phyloP scores from a whole-genome alignment of 164 flowering plant genomes.

The Santalum album region DNA sequence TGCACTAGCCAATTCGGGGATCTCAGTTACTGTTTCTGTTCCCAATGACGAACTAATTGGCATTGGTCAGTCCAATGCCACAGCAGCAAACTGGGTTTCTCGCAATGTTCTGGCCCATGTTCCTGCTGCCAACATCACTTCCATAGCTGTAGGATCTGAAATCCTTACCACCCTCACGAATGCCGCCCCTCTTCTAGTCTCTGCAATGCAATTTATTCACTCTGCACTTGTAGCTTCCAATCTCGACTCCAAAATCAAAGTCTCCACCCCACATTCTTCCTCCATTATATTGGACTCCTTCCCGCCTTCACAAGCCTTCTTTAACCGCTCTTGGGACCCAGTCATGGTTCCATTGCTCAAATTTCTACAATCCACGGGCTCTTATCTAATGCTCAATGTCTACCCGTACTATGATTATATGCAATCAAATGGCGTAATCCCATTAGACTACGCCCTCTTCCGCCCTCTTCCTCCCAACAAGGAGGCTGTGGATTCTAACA shows the following conservation, averaged over 20 bases:
- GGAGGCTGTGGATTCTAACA: constrained; percentile 83
- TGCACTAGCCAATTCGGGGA: constrained; percentile 77
- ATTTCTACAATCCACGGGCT: constrained; percentile 61
- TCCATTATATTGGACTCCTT: constrained; percentile 75
- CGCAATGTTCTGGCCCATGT: constrained; percentile 61
- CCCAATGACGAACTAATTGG: constrained; percentile 78
- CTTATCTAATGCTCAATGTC: constrained; percentile 74
- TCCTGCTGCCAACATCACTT: constrained; percentile 78
- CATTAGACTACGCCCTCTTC: constrained; percentile 77
- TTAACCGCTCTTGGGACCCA: constrained; percentile 66
- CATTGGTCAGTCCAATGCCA: constrained; percentile 83
- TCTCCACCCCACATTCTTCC: constrained; percentile 75
- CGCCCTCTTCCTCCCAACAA: constrained; percentile 73
- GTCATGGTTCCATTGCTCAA: constrained; percentile 62
- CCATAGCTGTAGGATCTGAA: constrained; percentile 82
- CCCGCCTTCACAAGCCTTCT: constrained; percentile 89
- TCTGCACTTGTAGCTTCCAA: constrained; percentile 75
- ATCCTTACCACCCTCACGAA: constrained; percentile 67
- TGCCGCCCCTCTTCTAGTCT: constrained; percentile 77
- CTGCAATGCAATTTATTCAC: constrained; percentile 61
- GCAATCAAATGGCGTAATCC: constrained; percentile 70
- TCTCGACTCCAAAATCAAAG: constrained; percentile 60
- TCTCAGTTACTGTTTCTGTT: constrained; percentile 53
- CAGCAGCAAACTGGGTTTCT: constrained; percentile 86
- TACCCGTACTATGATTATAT: constrained; percentile 86